A percentile compares a stretch with the other conserved stretches of the same genome.
Conservation (phyloP, 371 early-diverging fungal species). For the Mucor irregularis region DNA sequence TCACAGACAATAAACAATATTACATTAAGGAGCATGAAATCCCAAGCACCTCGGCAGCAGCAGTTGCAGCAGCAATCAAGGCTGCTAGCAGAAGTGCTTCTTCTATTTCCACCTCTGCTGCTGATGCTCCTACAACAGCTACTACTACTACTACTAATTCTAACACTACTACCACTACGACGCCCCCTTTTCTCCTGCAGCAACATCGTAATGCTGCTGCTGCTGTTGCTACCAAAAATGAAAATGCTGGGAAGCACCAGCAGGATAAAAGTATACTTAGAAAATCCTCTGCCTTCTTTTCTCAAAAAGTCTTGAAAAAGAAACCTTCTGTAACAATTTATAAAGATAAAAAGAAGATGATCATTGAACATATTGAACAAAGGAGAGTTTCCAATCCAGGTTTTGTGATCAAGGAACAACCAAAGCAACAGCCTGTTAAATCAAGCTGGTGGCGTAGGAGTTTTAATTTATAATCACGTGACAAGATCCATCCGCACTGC, state of each 20-base stretch:
- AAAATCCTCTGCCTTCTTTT: constrained; percentile 15
- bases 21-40: constrained; percentile 8
- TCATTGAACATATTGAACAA: not conserved
- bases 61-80: not conserved
- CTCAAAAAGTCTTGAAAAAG: constrained; percentile 4
- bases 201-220: not conserved
- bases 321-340: constrained; percentile 1
- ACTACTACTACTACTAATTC: no score
- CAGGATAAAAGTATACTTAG: constrained; percentile 2
- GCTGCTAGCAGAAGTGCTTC: no score
- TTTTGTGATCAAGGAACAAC: constrained; percentile 1
- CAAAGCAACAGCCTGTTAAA: not conserved
- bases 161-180: no score
- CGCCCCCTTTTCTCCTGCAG: not conserved
- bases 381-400: constrained; percentile 5
- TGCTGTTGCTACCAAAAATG: not conserved
- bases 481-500: not conserved
- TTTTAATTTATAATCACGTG: not conserved
- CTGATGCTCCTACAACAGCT: no score
- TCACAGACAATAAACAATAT: not conserved
- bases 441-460: constrained; percentile 8
- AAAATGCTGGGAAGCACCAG: no score
- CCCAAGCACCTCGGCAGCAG: constrained; percentile 11
- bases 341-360: not conserved
- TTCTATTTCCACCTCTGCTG: not conserved